phyloP scores from a whole-genome alignment of 257 asterid species.

The Gardenia jasminoides region DNA sequence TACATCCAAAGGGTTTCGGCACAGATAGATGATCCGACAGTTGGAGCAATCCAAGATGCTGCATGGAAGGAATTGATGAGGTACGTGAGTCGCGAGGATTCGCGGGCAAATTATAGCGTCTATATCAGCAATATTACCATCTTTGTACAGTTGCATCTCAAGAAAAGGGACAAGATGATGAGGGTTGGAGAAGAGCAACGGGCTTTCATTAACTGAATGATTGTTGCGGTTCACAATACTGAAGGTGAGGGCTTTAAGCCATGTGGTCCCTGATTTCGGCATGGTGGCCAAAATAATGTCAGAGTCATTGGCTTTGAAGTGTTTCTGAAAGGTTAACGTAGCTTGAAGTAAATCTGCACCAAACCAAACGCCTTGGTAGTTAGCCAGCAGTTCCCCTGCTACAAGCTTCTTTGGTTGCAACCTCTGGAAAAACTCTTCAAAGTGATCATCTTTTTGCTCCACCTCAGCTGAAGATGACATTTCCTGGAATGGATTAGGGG shows the following conservation, averaged over 20 bases:
- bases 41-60: slow-evolving; percentile 24
- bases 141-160: slow-evolving; percentile 32
- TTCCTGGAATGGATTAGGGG: too few species aligned
- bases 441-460: background rate
- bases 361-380: slow-evolving; percentile 47
- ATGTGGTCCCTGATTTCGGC: slow-evolving; percentile 63
- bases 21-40: slow-evolving; percentile 42
- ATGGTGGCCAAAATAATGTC: slow-evolving; percentile 43
- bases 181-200: slow-evolving; percentile 47
- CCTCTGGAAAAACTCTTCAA: background rate
- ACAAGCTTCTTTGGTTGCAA: background rate
- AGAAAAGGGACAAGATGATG: slow-evolving; percentile 53
- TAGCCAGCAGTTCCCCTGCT: background rate
- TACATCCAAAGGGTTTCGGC: slow-evolving; percentile 47
- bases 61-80: slow-evolving; percentile 30
- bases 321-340: slow-evolving; percentile 19
- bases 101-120: slow-evolving; percentile 30
- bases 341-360: slow-evolving; percentile 32
- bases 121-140: background rate
- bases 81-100: slow-evolving; percentile 47
- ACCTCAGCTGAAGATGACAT: too few species aligned
- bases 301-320: slow-evolving; percentile 29
- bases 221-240: slow-evolving; percentile 28
- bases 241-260: slow-evolving; percentile 52
- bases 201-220: slow-evolving; percentile 17